Evolutionary conservation across 805 yeast species (phyloP).

Genomic region (Hanseniaspora lindneri): DNA sequence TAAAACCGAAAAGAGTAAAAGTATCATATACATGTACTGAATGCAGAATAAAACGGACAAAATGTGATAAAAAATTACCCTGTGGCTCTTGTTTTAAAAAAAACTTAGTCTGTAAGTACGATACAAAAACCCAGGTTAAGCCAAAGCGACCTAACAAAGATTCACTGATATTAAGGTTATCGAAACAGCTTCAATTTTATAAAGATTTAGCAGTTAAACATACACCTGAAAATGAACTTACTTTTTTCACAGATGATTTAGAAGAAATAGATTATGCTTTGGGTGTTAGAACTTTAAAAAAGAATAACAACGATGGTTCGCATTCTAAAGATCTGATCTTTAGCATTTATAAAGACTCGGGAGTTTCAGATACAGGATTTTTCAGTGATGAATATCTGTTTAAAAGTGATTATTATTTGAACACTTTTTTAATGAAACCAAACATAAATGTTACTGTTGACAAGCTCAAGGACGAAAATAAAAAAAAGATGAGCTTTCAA

Average conservation of each 20-base stretch:
- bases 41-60: slow-evolving; percentile 27
- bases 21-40: slow-evolving; percentile 28
- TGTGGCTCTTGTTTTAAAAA: slow-evolving; percentile 26
- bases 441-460: too few relatives aligned
- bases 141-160: slow-evolving; percentile 28
- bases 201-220: slow-evolving; percentile 22
- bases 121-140: slow-evolving; percentile 25
- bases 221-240: slow-evolving; percentile 3
- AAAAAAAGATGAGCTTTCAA: too few relatives aligned
- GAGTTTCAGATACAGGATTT: too few relatives aligned
- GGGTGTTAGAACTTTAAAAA: too few relatives aligned
- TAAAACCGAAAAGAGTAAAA: slow-evolving; percentile 23
- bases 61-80: slow-evolving; percentile 28
- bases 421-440: too few relatives aligned
- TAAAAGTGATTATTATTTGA: too few relatives aligned
- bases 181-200: slow-evolving; percentile 28
- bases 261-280: background rate
- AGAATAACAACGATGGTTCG: too few relatives aligned
- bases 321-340: too few relatives aligned
- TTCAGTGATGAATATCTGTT: too few relatives aligned
- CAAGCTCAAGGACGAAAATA: too few relatives aligned
- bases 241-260: slow-evolving; percentile 1
- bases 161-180: slow-evolving; percentile 24
- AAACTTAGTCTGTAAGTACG: slow-evolving; percentile 26
- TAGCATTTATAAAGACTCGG: too few relatives aligned